Evolutionary conservation across 129 eudicot genomes (phyloP), one percentile per base, ranked within the genome.

Genomic region (Chrysanthemum seticuspe): DNA sequence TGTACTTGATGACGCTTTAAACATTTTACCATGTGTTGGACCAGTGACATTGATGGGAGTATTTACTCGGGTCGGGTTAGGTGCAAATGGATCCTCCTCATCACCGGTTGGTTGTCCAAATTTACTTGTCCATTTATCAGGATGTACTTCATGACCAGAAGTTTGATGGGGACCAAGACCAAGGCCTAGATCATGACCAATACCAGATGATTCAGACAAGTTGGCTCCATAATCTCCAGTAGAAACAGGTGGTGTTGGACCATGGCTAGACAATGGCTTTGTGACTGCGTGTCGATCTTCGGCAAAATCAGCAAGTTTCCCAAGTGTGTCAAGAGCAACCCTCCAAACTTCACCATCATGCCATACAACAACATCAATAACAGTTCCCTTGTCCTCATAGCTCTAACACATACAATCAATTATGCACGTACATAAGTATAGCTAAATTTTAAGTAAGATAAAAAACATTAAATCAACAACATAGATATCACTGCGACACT

Each of bases 331-430:
- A 74, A 94, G 81, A 76, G 99, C 89, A 72, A 89, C 99, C 79
- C 93, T 90, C 97, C 99, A 94, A 53, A 90, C 68, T 52, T 94
- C 89, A 29, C 99, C 97, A 83, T 94, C 99, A 85, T 94, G 88
- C 99, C 99, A 94, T 61, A 94, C 97, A 70, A 94, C 97, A 84
- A 86, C 99, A 88, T 94, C 96, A 10, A 94, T 80, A 47, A 90
- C 82, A 48, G 99, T 97, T 57, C 99, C 98, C 75, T 90, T 94
- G 82, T 90, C 99, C 78, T 94, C 96, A 75, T 90, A 90, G 83
- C 85, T 83, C 99, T 94, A 68, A 67, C 55, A 65, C 12, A 73
- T 45, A 53, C 51, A 52, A 73, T 57, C 67, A 65, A 10, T 23
- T 11, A 66, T 19, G 69, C 62, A 48, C 58, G 21, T 19, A 19